Evolutionary conservation across 148 eudicot genomes (phyloP).

Genomic region (Hydrangea macrophylla): DNA sequence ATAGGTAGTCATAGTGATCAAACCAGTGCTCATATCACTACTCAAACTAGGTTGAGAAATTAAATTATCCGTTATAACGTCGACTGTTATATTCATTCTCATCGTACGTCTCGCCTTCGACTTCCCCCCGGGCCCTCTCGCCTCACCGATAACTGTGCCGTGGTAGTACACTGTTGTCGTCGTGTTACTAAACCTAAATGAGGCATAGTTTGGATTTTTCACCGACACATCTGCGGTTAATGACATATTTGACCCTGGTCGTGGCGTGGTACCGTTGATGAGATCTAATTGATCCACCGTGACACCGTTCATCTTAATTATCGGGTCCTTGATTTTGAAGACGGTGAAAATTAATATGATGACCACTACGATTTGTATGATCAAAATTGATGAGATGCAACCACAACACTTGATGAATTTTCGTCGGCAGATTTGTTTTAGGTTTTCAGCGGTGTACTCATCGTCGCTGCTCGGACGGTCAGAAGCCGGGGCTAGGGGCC

Average conservation of each 20-base stretch:
- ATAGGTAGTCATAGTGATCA: slow-evolving; percentile 25
- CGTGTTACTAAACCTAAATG: slow-evolving; percentile 40
- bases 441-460: slow-evolving; percentile 6
- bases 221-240: slow-evolving; percentile 37
- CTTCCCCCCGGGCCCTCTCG: slow-evolving; percentile 30
- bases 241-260: slow-evolving; percentile 34
- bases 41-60: slow-evolving; percentile 11
- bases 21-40: slow-evolving; percentile 16
- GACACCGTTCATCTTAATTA: slow-evolving; percentile 24
- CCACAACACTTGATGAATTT: slow-evolving; percentile 27
- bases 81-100: slow-evolving; percentile 33
- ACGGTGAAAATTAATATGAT: slow-evolving; percentile 33
- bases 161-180: slow-evolving; percentile 29
- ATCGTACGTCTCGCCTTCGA: slow-evolving; percentile 31
- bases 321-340: slow-evolving; percentile 29
- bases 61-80: slow-evolving; percentile 20
- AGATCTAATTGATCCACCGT: slow-evolving; percentile 16
- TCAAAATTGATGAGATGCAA: slow-evolving; percentile 16
- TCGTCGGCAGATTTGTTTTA: background rate
- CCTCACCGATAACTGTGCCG: slow-evolving; percentile 29
- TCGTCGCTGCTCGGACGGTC: slow-evolving; percentile 26
- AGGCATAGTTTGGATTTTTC: slow-evolving; percentile 37
- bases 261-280: slow-evolving; percentile 19
- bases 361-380: slow-evolving; percentile 17
- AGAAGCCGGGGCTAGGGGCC: slow-evolving; percentile 37